Base-by-base conservation (phyloP, 129 eudicot species). In the Glebionis coronaria region DNA sequence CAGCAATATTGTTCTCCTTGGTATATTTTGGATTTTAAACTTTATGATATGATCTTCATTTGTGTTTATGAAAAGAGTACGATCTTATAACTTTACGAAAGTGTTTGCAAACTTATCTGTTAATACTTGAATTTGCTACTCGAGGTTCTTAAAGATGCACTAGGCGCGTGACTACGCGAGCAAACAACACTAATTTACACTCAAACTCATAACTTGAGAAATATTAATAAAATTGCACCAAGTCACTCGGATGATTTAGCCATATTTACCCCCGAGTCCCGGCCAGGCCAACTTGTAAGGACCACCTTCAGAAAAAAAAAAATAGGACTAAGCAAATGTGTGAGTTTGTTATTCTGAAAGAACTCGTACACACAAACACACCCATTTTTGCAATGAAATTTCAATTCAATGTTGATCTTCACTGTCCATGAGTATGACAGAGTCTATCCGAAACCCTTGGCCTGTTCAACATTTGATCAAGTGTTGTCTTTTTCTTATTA, bases 1-100 rank as follows among this genome's bases (percentile, higher is more conserved):
- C 23, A 47, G 31, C 15, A 44, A 44, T 63, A 61, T 74, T 56
- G 63, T 49, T 63, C 16, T 8, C 52, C 67, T 47, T 60, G 35
- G 40, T 55, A 49, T 61, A 61, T 71, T 35, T 28, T 59, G 60
- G 16, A 57, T 70, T 45, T n/a, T 56, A 27, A 28, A 56, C 16
- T 9, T 25, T 45, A 27, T 25, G 15, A 12, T 67, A 61, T 61
- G 40, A 29, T 47, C 53, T 11, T 49, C 16, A 49, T 49, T 49
- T 49, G 0, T 49, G 0, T 15, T 57, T 19, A 14, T 56, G 13
- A 12, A 12, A 57, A 57, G 42, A 3, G 0, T 47, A 35, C 3
- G 59, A 54, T 20, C 12, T 18, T 54, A 54, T 54, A 54, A 13
- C 9, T 54, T 20, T 54, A n/a, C 2, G 12, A 53, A 2, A 16